These are phyloP conservation scores for Lojkania enalia DNA, from an alignment of 2,329 filamentous ascomycete species.

Conservation along the genomic window DNA sequence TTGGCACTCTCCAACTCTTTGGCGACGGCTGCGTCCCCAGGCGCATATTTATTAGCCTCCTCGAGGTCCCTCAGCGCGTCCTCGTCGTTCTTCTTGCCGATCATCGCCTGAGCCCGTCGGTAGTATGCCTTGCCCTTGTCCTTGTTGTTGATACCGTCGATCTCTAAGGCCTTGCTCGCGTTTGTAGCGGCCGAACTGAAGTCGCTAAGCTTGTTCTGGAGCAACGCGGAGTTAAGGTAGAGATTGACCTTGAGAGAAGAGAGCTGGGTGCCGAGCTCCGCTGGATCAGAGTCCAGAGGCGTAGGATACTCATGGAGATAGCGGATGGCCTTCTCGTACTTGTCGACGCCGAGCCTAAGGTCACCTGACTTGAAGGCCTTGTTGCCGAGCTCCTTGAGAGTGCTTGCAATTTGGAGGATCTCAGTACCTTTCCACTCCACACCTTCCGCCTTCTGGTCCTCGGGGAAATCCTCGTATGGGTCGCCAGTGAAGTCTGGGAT, in stretches of 20 bases:
- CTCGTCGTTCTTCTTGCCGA: constrained; percentile 83
- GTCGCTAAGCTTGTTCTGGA: constrained; percentile 77
- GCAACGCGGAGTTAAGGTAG: constrained; percentile 84
- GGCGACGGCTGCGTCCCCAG: constrained; percentile 72
- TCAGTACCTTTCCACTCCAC: constrained; percentile 67
- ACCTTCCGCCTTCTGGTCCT: constrained; percentile 66
- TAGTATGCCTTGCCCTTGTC: constrained; percentile 91
- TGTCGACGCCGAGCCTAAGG: constrained; percentile 71
- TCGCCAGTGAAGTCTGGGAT: constrained; percentile 81
- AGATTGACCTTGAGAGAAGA: constrained; percentile 78
- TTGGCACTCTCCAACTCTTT: constrained; percentile 79
- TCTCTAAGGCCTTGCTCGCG: constrained; percentile 74
- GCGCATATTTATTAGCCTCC: constrained; percentile 52
- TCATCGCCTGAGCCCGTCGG: constrained; percentile 75
- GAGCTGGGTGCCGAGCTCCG: constrained; percentile 68
- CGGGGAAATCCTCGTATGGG: constrained; percentile 92
- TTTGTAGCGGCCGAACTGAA: constrained; percentile 71
- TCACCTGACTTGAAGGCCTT: constrained; percentile 84
- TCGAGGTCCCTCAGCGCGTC: constrained; percentile 59
- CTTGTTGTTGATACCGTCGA: constrained; percentile 63
- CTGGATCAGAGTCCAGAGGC: constrained; percentile 67
- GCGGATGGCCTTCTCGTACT: constrained; percentile 91
- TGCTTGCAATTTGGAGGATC: constrained; percentile 76
- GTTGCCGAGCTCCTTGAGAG: constrained; percentile 91
- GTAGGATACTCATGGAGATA: constrained; percentile 87